Evolutionary conservation across 2,329 filamentous ascomycete species (phyloP).

Genomic region (Beauveria asiatica): DNA sequence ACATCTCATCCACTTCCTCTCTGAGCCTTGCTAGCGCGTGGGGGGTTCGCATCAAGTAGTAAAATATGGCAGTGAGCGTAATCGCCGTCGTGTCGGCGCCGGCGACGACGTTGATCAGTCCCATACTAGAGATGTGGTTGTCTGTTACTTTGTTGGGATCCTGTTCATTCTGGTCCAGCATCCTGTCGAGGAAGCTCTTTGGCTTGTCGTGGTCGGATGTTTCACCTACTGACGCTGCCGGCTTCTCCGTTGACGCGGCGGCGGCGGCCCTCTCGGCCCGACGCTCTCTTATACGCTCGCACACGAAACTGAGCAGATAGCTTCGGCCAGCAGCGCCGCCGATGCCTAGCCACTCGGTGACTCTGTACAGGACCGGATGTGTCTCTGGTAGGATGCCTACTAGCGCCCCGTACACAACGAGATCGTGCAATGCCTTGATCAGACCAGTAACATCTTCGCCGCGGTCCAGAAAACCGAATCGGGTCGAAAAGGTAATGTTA

Average conservation of each 20-base stretch:
- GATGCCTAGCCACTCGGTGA: conserved; percentile 14
- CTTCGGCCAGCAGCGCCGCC: conserved; percentile 17
- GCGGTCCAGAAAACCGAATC: conserved; percentile 36
- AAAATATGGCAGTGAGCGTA: conserved; percentile 35
- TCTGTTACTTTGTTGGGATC: conserved; percentile 33
- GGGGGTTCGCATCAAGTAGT: conserved; percentile 30
- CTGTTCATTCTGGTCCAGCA: conserved; percentile 28
- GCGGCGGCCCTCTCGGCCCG: conserved; percentile 12
- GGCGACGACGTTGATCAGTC: conserved; percentile 27
- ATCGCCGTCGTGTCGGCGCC: conserved; percentile 40
- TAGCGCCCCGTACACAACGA: conserved; percentile 18
- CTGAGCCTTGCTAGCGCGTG: conserved; percentile 16
- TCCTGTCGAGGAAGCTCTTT: conserved; percentile 16
- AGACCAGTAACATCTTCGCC: conserved; percentile 36
- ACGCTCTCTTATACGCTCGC: conserved; percentile 21
- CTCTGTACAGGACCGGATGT: conserved; percentile 15
- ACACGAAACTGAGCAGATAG: conserved; percentile 21
- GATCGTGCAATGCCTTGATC: conserved; percentile 23
- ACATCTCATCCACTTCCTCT: conserved; percentile 16
- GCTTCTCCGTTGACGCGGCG: conserved; percentile 5
- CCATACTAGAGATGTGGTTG: conserved; percentile 23
- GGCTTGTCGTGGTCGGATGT: conserved; percentile 7
- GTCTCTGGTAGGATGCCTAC: conserved; percentile 17
- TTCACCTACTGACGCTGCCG: conserved; percentile 7
- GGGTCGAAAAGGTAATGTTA: conserved; percentile 33